phyloP scores from a whole-genome alignment of 345 rosid species.

The Pugionium cornutum region DNA sequence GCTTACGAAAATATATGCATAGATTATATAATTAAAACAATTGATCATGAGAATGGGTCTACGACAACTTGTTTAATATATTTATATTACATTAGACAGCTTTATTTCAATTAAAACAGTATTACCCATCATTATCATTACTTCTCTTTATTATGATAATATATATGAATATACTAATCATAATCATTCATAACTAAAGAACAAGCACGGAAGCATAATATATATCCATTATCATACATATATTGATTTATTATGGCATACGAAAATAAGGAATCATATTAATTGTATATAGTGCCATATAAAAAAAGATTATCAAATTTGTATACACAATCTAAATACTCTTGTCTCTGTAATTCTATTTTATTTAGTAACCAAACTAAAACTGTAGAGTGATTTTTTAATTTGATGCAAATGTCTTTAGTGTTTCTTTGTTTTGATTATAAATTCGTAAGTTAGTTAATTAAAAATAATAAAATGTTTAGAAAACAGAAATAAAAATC shows the following conservation, averaged over 20 bases:
- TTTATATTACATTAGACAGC: slow-evolving; percentile 6
- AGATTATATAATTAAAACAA: slow-evolving; percentile 12
- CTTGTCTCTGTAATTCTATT: no score
- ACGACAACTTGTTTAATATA: slow-evolving; percentile 13
- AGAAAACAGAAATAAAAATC: neutral
- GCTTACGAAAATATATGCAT: slow-evolving; percentile 8
- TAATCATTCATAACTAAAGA: slow-evolving; percentile 4
- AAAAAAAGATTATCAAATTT: no score
- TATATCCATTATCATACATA: neutral
- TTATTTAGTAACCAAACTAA: no score
- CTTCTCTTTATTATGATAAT: slow-evolving; percentile 20
- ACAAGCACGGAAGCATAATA: neutral
- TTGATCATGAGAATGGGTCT: slow-evolving; percentile 22
- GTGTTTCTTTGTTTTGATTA: no score
- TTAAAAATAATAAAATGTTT: slow-evolving; percentile 3
- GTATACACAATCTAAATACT: no score
- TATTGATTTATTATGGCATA: no score
- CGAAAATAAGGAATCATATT: no score
- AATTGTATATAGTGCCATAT: no score
- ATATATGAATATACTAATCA: slow-evolving; percentile 1
- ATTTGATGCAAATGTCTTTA: no score
- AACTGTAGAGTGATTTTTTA: no score
- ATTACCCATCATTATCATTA: slow-evolving; percentile 34
- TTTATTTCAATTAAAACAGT: slow-evolving; percentile 15
- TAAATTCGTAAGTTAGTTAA: no score